Evolutionary conservation across 306 rosid species (phyloP).

Genomic region (Castanea crenata): DNA sequence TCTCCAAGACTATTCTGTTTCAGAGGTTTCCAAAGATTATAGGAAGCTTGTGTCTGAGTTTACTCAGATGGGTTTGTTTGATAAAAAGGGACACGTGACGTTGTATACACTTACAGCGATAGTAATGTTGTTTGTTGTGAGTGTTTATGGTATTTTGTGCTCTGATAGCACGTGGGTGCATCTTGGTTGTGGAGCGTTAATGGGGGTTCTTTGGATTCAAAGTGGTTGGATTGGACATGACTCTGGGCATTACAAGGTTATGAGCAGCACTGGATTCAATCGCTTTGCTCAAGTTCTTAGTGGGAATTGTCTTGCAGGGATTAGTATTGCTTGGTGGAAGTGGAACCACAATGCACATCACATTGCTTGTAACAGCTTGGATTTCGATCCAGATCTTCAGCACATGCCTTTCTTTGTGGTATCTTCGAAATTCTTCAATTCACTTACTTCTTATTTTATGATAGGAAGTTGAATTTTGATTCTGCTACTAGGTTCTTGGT

Average conservation of each 20-base stretch:
- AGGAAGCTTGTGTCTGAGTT: constrained; percentile 56
- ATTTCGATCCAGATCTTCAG: constrained; percentile 77
- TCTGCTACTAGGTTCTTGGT: constrained; percentile 49
- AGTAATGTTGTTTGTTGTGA: constrained; percentile 37
- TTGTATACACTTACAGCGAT: constrained; percentile 28
- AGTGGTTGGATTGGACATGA: constrained; percentile 76
- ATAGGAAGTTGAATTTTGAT: constrained; percentile 51
- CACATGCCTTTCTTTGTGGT: constrained; percentile 67
- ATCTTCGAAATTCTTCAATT: constrained; percentile 47
- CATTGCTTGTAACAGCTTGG: constrained; percentile 66
- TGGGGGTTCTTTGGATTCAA: constrained; percentile 69
- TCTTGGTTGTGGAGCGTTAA: constrained; percentile 33
- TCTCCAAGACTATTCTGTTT: constrained; percentile 43
- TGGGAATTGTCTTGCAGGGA: constrained; percentile 72
- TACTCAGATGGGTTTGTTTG: constrained; percentile 55
- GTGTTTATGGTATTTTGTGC: constrained; percentile 46
- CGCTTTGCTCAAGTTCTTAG: constrained; percentile 48
- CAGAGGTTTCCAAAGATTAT: constrained; percentile 70
- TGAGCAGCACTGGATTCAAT: constrained; percentile 31
- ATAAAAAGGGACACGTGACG: constrained; percentile 53
- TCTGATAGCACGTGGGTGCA: constrained; percentile 56
- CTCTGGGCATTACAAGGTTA: constrained; percentile 64
- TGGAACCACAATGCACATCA: constrained; percentile 82
- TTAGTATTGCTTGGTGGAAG: constrained; percentile 81
- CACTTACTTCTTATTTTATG: constrained; percentile 54